These are phyloP conservation scores for Xylaria intraflava DNA, from an alignment of 495 filamentous ascomycete species.

Conservation along the genomic window DNA sequence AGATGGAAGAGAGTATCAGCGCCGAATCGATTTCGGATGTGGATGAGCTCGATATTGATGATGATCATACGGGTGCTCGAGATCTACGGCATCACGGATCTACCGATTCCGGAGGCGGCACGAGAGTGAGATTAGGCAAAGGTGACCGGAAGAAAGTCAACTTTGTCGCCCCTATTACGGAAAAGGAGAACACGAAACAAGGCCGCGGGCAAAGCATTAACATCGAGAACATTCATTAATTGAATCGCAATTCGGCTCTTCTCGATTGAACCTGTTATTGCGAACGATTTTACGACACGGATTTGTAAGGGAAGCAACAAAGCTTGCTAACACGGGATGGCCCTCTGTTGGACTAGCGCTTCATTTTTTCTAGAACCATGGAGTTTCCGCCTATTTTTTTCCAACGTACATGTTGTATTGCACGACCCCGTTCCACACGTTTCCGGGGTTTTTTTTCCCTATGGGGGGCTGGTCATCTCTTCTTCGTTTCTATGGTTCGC, in stretches of 20 bases:
- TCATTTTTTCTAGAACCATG: slow-evolving; percentile 10
- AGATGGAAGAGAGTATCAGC: slow-evolving; percentile 35
- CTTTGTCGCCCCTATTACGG: slow-evolving; percentile 36
- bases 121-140: slow-evolving; percentile 36
- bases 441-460: not conserved
- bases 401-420: slow-evolving; percentile 26
- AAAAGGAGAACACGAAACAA: slow-evolving; percentile 27
- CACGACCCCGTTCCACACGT: slow-evolving; percentile 9
- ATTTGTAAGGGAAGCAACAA: slow-evolving; percentile 1
- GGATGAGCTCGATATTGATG: slow-evolving; percentile 43
- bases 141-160: slow-evolving; percentile 41
- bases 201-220: slow-evolving; percentile 18
- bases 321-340: not conserved
- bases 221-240: slow-evolving; percentile 5
- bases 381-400: slow-evolving; percentile 7
- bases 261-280: not conserved
- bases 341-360: slow-evolving; percentile 18
- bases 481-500: slow-evolving; percentile 6
- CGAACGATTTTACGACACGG: slow-evolving; percentile 8
- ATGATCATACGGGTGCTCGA: slow-evolving; percentile 32
- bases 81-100: slow-evolving; percentile 31
- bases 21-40: slow-evolving; percentile 42
- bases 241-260: not conserved
- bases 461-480: slow-evolving; percentile 8
- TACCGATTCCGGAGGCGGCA: slow-evolving; percentile 20